Evolutionary conservation across 2,329 filamentous ascomycete species (phyloP).

Genomic region (Scorias spongiosa): DNA sequence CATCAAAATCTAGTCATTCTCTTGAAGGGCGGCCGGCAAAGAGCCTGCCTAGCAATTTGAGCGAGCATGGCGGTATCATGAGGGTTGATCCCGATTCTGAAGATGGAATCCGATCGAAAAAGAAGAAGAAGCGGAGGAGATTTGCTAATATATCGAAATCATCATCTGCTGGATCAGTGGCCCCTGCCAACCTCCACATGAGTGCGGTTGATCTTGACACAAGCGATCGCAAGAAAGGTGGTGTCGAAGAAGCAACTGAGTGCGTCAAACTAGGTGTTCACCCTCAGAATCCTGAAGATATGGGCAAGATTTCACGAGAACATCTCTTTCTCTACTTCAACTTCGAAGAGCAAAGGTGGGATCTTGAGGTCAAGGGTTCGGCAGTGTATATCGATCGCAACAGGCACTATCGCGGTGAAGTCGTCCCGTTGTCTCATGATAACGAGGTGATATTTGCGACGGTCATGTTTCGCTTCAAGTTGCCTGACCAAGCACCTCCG

Average conservation of each 20-base stretch:
- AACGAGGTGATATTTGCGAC: conserved; percentile 58
- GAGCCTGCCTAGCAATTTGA: conserved; percentile 16
- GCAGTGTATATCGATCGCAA: conserved; percentile 52
- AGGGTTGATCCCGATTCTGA: conserved; percentile 21
- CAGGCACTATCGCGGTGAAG: conserved; percentile 26
- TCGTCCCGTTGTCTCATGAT: conserved; percentile 46
- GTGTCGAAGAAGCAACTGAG: conserved; percentile 14
- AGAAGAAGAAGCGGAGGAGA: conserved; percentile 12
- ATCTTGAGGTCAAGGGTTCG: conserved; percentile 50
- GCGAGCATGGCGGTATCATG: conserved; percentile 15
- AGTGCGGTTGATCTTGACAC: conserved; percentile 22
- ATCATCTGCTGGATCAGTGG: conserved; percentile 36
- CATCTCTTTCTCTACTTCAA: conserved; percentile 63
- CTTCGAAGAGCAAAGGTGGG: conserved; percentile 45
- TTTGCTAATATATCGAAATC: conserved; percentile 17
- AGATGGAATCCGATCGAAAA: conserved; percentile 35
- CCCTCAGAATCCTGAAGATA: conserved; percentile 48
- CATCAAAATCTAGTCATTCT: conserved; percentile 7
- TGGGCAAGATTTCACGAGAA: conserved; percentile 58
- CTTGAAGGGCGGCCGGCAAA: conserved; percentile 15
- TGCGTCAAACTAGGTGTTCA: conserved; percentile 58
- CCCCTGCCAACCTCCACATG: conserved; percentile 12
- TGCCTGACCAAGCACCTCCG: conserved; percentile 43
- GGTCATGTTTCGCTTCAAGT: conserved; percentile 51
- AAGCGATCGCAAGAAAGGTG: conserved; percentile 8